A percentile compares a stretch with the other conserved stretches of the same genome.
Conservation (phyloP, 495 filamentous ascomycete genomes). For the Podospora australis region DNA sequence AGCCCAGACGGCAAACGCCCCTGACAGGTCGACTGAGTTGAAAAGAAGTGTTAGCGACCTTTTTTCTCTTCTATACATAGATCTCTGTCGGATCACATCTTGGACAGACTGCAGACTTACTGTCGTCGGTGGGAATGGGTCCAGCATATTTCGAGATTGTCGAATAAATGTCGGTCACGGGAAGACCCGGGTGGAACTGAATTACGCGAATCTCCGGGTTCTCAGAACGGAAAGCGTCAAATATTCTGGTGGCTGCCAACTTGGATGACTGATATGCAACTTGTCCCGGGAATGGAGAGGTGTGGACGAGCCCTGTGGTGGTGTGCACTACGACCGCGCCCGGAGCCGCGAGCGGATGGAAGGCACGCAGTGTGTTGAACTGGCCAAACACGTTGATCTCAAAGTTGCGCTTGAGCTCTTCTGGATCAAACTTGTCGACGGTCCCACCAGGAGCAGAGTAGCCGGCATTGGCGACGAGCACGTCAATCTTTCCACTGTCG, state of each 20-base stretch:
- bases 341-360: too few relatives aligned
- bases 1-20: constrained; percentile 42
- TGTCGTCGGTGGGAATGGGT: neutral
- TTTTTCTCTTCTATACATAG: too few relatives aligned
- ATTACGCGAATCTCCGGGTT: constrained; percentile 2
- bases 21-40: constrained; percentile 33
- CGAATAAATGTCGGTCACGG: constrained; percentile 3
- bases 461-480: constrained; percentile 13
- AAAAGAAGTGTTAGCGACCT: neutral
- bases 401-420: neutral
- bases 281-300: neutral
- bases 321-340: constrained; percentile 4
- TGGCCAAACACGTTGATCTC: neutral
- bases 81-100: too few relatives aligned
- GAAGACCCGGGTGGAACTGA: constrained; percentile 4
- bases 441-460: neutral
- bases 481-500: constrained; percentile 4
- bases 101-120: neutral
- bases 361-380: neutral
- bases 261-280: neutral
- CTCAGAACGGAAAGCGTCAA: neutral
- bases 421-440: constrained; percentile 1
- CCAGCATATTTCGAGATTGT: neutral
- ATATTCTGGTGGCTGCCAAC: neutral
- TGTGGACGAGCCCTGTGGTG: neutral